Conservation (phyloP, 2,329 filamentous ascomycete species). For the Colletotrichum simmondsii region DNA sequence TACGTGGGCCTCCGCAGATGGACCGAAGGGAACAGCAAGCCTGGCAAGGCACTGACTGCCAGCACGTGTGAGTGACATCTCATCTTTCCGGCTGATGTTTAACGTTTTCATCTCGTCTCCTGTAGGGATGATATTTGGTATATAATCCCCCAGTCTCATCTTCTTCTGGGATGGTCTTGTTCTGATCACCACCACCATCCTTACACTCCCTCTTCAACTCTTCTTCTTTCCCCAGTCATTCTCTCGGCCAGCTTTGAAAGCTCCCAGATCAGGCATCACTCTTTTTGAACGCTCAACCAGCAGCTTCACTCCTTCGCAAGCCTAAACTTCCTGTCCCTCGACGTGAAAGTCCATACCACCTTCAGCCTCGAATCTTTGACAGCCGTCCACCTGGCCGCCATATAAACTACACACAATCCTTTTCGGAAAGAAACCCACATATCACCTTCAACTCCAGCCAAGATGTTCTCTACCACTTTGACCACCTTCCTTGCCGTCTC, state of each 20-base stretch:
- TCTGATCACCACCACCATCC: conserved; percentile 32
- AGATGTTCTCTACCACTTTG: conserved; percentile 41
- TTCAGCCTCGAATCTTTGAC: background rate
- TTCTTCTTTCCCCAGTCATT: conserved; percentile 13
- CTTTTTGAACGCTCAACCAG: conserved; percentile 20
- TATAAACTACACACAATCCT: background rate
- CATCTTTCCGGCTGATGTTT: conserved; percentile 18
- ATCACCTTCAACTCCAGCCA: conserved; percentile 23
- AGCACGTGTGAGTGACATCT: conserved; percentile 21
- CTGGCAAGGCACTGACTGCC: background rate
- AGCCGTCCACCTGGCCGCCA: conserved; percentile 3
- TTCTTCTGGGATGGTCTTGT: background rate
- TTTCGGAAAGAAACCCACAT: background rate
- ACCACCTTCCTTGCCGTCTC: conserved; percentile 44
- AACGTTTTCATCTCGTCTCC: conserved; percentile 17
- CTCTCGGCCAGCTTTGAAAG: conserved; percentile 33
- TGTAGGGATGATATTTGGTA: conserved; percentile 16
- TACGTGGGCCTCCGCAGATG: conserved; percentile 30
- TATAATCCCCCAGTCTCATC: conserved; percentile 25
- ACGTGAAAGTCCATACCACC: conserved; percentile 1
- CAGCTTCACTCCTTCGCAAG: conserved; percentile 34
- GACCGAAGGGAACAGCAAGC: conserved; percentile 9
- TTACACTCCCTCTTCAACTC: conserved; percentile 4
- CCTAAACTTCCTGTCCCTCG: conserved; percentile 16
- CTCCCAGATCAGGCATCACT: conserved; percentile 30